These are phyloP conservation scores for Rhizophlyctis rosea DNA, from an alignment of 192 early-diverging fungal species.

Conservation along the genomic window DNA sequence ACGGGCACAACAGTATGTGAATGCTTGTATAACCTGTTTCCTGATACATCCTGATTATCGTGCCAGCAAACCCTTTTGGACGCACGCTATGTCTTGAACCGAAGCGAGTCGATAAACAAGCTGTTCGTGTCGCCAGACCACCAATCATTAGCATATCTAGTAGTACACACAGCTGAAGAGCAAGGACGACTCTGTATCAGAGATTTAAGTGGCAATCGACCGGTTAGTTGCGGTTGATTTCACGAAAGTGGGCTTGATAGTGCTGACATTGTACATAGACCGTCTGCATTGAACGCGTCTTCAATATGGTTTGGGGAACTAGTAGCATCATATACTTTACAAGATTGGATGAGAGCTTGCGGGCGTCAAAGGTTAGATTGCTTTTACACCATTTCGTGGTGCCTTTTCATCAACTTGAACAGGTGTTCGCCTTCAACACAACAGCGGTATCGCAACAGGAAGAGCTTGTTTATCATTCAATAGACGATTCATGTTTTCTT, in stretches of 20 bases:
- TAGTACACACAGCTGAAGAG: slow-evolving; percentile 1
- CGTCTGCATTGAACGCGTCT: slow-evolving; percentile 1
- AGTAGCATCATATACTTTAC: slow-evolving; percentile 18
- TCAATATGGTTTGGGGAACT: slow-evolving; percentile 20
- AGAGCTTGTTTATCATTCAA: slow-evolving; percentile 15
- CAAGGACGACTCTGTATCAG: slow-evolving; percentile 14
- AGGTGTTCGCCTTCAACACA: background rate
- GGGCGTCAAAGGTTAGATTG: slow-evolving; percentile 11
- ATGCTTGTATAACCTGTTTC: background rate
- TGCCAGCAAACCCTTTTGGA: slow-evolving; percentile 17
- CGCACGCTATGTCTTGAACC: slow-evolving; percentile 9
- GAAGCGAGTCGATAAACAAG: slow-evolving; percentile 1
- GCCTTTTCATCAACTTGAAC: background rate
- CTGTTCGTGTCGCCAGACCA: slow-evolving; percentile 16
- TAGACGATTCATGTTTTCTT: slow-evolving; percentile 9
- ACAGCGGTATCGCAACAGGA: background rate
- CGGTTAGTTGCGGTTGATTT: background rate
- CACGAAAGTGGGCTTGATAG: background rate
- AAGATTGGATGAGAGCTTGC: slow-evolving; percentile 14
- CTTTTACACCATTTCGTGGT: background rate
- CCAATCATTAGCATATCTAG: slow-evolving; percentile 14
- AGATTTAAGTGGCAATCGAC: background rate
- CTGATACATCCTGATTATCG: background rate
- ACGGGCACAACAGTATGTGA: slow-evolving; percentile 10
- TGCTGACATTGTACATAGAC: background rate